Percentiles rank a stretch among this genome's conserved stretches.
These are phyloP conservation scores for Xylaria flabelliformis DNA, from an alignment of 495 filamentous ascomycete species.

Conservation along the genomic window DNA sequence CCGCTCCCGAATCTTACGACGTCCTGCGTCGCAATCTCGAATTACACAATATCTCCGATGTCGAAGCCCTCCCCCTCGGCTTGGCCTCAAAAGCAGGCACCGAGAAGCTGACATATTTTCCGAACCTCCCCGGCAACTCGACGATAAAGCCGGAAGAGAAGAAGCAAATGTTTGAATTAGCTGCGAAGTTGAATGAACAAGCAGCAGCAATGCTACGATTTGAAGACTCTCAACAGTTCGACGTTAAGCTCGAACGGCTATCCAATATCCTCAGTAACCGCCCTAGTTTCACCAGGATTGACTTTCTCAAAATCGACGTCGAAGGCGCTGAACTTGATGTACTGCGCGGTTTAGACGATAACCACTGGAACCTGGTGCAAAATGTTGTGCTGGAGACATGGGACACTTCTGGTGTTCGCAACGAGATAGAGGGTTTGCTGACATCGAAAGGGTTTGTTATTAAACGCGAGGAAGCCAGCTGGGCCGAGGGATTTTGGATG, in stretches of 20 bases:
- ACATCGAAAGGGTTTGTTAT: slow-evolving; percentile 20
- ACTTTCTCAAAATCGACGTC: slow-evolving; percentile 34
- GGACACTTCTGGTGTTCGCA: slow-evolving; percentile 23
- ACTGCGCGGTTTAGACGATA: slow-evolving; percentile 31
- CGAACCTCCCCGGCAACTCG: slow-evolving; percentile 29
- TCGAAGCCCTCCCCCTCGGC: slow-evolving; percentile 4
- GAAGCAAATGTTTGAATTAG: slow-evolving; percentile 23
- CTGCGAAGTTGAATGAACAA: background rate
- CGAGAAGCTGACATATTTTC: slow-evolving; percentile 34
- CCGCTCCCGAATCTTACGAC: slow-evolving; percentile 36
- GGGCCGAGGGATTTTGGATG: slow-evolving; percentile 10
- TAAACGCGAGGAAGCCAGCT: slow-evolving; percentile 10
- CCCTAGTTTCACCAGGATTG: slow-evolving; percentile 23
- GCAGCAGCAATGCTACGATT: background rate
- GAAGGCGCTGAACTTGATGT: slow-evolving; percentile 33
- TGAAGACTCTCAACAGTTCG: slow-evolving; percentile 1
- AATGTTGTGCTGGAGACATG: slow-evolving; percentile 32
- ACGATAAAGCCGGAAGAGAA: slow-evolving; percentile 30
- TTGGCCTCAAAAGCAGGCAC: slow-evolving; percentile 21
- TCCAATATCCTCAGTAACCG: slow-evolving; percentile 28
- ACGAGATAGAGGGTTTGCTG: slow-evolving; percentile 28
- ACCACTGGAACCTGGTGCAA: slow-evolving; percentile 28
- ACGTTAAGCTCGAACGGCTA: slow-evolving; percentile 14
- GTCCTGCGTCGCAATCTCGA: slow-evolving; percentile 33
- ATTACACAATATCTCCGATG: slow-evolving; percentile 25